Evolutionary conservation across 2,329 filamentous ascomycete species (phyloP).

Genomic region (Colletotrichum sublineola): DNA sequence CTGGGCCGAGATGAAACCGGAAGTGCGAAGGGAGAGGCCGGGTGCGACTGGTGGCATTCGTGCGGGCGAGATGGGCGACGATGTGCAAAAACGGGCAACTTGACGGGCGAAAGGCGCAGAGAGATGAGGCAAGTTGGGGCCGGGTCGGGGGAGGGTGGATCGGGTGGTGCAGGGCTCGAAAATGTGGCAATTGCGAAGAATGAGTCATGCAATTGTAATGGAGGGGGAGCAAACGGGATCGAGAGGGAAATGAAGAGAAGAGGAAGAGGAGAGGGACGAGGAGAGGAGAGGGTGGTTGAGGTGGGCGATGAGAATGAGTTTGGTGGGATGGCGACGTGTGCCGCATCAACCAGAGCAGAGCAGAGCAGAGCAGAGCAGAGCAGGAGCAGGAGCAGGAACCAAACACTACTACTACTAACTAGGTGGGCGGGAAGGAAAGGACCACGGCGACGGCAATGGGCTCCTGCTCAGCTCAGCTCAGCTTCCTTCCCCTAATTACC

Average conservation of each 20-base stretch:
- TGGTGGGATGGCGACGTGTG: conserved; percentile 38
- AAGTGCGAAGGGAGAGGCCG: conserved; percentile 13
- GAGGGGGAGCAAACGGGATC: conserved; percentile 32
- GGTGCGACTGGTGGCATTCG: conserved; percentile 34
- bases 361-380: too few species aligned
- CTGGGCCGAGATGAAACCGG: conserved; percentile 23
- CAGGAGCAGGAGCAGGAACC: neutral
- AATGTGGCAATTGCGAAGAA: conserved; percentile 19
- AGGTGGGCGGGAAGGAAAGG: neutral
- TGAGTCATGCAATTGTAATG: conserved; percentile 36
- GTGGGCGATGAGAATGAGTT: conserved; percentile 43
- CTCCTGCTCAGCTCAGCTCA: neutral
- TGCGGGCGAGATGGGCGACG: conserved; percentile 25
- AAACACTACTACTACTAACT: neutral
- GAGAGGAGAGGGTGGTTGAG: conserved; percentile 36
- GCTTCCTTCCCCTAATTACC: neutral
- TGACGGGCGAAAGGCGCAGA: conserved; percentile 35
- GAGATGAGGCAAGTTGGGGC: conserved; percentile 35
- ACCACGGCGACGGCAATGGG: conserved; percentile 1
- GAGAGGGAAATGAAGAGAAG: conserved; percentile 29
- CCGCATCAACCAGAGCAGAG: conserved; percentile 30
- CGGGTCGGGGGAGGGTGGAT: conserved; percentile 24
- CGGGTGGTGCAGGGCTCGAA: conserved; percentile 24
- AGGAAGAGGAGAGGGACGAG: conserved; percentile 35
- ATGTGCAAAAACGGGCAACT: conserved; percentile 35